Conservation (phyloP, 306 rosid species). For the Prunus fruticosa region DNA sequence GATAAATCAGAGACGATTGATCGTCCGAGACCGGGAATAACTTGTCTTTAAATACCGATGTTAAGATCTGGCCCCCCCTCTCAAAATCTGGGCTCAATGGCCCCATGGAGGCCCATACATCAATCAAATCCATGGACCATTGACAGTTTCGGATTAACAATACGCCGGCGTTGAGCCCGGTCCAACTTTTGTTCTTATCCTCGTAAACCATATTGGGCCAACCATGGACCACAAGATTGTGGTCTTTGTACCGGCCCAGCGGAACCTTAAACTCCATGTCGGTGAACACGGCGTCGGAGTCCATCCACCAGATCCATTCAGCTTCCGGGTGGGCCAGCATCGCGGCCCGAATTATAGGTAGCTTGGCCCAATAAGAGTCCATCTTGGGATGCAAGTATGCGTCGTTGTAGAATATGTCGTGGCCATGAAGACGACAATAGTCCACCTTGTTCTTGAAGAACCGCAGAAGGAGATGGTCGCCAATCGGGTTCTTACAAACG, state of each 20-base stretch:
- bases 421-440: conserved; percentile 41
- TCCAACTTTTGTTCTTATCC: conserved; percentile 36
- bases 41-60: conserved; percentile 30
- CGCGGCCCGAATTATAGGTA: conserved; percentile 25
- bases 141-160: conserved; percentile 40
- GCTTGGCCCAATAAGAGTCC: conserved; percentile 46
- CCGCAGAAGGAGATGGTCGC: conserved; percentile 47
- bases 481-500: conserved; percentile 33
- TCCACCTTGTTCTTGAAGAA: conserved; percentile 59
- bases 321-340: conserved; percentile 49
- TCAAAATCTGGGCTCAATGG: conserved; percentile 18
- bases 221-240: conserved; percentile 26
- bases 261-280: conserved; percentile 45
- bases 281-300: conserved; percentile 39
- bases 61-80: conserved; percentile 31
- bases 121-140: conserved; percentile 46
- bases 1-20: conserved; percentile 35
- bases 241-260: conserved; percentile 22
- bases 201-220: conserved; percentile 32
- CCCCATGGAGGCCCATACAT: conserved; percentile 48
- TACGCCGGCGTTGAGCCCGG: conserved; percentile 36
- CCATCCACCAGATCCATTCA: conserved; percentile 62
- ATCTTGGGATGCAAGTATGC: conserved; percentile 37
- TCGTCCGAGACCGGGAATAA: conserved; percentile 32
- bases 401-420: conserved; percentile 42